phyloP scores from a whole-genome alignment of 2,329 filamentous ascomycete genomes.

The Colletotrichum falcatum region DNA sequence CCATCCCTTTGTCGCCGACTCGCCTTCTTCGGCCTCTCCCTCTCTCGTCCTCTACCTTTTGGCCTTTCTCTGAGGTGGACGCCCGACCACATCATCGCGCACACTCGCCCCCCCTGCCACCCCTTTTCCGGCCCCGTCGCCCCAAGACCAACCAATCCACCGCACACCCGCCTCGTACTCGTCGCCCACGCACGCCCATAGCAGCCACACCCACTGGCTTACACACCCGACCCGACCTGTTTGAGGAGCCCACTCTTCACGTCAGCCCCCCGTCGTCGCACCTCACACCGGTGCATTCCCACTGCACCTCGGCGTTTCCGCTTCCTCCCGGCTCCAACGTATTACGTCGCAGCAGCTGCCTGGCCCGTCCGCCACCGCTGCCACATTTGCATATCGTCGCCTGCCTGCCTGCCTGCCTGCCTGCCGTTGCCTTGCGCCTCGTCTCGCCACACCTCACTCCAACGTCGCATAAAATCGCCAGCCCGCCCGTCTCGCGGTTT shows the following conservation, averaged over 20 bases:
- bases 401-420: constrained; percentile 7
- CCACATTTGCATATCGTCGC: constrained; percentile 20
- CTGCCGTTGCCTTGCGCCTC: constrained; percentile 29
- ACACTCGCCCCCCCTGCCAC: constrained; percentile 37
- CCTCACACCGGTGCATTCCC: constrained; percentile 12
- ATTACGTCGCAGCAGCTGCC: constrained; percentile 30
- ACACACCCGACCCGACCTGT: constrained; percentile 23
- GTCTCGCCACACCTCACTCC: constrained; percentile 13
- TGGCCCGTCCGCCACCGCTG: constrained; percentile 30
- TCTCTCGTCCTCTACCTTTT: constrained; percentile 34
- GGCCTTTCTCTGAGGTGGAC: constrained; percentile 26
- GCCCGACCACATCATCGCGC: constrained; percentile 41
- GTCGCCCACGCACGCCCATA: constrained; percentile 25
- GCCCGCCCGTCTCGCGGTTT: constrained; percentile 25
- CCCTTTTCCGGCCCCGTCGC: constrained; percentile 34
- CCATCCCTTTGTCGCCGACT: constrained; percentile 35
- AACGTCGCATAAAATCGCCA: constrained; percentile 30
- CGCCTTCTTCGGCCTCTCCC: constrained; percentile 28
- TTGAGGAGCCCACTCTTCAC: constrained; percentile 39
- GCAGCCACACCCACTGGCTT: constrained; percentile 27
- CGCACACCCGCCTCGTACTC: constrained; percentile 19
- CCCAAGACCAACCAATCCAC: constrained; percentile 30
- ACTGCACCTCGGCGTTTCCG: constrained; percentile 19
- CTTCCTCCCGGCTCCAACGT: constrained; percentile 14
- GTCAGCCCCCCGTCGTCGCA: constrained; percentile 37